Evolutionary conservation across 257 asterid genomes (phyloP).

Genomic region (Henckelia pumila): DNA sequence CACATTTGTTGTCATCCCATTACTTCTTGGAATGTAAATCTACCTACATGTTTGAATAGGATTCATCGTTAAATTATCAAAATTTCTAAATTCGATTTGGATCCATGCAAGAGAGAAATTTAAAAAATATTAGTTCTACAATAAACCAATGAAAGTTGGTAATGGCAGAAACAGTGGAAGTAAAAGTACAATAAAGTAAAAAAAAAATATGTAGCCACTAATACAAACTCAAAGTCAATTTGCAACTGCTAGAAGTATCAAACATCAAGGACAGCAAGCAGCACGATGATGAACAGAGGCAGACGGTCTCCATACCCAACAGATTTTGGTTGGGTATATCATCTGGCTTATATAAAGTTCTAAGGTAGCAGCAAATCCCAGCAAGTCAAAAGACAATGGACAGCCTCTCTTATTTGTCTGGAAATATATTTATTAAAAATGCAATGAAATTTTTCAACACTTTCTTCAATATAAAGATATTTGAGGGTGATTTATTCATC

Average conservation of each 20-base stretch:
- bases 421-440: background rate
- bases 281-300: background rate
- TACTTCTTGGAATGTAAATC: background rate
- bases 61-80: background rate
- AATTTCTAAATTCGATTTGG: background rate
- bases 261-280: background rate
- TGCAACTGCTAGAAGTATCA: background rate
- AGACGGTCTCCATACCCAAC: background rate
- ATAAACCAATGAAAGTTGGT: background rate
- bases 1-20: background rate
- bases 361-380: no score
- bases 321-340: no score
- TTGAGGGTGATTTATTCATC: constrained; percentile 29
- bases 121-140: background rate
- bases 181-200: background rate
- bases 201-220: no score
- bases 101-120: no score
- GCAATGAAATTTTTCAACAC: background rate
- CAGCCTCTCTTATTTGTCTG: background rate
- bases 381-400: no score
- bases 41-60: background rate
- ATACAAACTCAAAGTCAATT: background rate
- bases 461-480: background rate
- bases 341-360: no score
- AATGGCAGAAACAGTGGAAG: background rate